These are phyloP conservation scores for Grosmannia clavigera DNA, from an alignment of 2,329 filamentous ascomycete species.

Conservation along the genomic window DNA sequence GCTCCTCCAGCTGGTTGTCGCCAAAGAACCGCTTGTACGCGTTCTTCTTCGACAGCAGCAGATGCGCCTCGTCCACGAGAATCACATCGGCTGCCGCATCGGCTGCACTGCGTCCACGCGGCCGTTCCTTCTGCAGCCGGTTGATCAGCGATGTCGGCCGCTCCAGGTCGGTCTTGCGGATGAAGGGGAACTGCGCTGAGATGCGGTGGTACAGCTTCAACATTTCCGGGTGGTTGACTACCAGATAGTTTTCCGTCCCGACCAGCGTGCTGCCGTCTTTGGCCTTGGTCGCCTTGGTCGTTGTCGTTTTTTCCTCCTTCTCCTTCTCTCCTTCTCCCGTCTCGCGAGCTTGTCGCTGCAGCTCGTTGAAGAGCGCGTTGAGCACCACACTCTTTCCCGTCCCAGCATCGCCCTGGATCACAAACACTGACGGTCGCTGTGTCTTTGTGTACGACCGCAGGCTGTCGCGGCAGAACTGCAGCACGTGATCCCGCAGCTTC, in stretches of 20 bases:
- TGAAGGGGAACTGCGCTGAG: constrained; percentile 4
- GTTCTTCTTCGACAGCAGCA: constrained; percentile 6
- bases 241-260: constrained; percentile 6
- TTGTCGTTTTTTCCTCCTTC: neutral
- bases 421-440: constrained; percentile 3
- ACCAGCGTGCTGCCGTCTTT: neutral
- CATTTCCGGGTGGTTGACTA: constrained; percentile 8
- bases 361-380: constrained; percentile 7
- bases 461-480: constrained; percentile 4
- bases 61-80: constrained; percentile 5
- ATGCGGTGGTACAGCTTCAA: constrained; percentile 7
- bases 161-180: constrained; percentile 6
- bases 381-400: constrained; percentile 6
- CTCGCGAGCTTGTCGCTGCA: neutral
- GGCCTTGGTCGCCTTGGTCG: too few relatives aligned
- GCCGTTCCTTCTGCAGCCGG: constrained; percentile 4
- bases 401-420: constrained; percentile 5
- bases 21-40: constrained; percentile 7
- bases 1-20: constrained; percentile 7
- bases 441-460: neutral
- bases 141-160: constrained; percentile 7
- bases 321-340: neutral
- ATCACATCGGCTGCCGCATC: constrained; percentile 1
- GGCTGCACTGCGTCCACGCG: neutral
- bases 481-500: constrained; percentile 1